These are phyloP conservation scores for Heterobasidion parviporum DNA, from an alignment of 1,284 basidiomycete species.

Conservation along the genomic window DNA sequence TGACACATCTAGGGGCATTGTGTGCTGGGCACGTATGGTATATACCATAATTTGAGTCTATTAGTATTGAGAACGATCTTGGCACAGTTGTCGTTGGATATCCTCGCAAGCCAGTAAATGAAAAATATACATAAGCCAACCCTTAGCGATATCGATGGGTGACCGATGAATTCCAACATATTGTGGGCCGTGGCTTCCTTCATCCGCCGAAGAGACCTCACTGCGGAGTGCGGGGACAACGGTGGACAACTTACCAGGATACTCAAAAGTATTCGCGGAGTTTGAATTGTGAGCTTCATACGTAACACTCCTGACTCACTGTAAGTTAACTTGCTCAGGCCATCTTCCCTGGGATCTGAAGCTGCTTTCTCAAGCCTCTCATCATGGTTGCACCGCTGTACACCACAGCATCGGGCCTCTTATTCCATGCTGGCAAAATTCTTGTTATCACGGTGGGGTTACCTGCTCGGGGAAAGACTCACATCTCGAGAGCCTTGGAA, in stretches of 20 bases:
- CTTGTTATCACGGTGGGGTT: slow-evolving; percentile 88
- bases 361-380: no score
- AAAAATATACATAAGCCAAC: no score
- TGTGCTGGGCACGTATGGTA: neutral
- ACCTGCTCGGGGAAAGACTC: slow-evolving; percentile 93
- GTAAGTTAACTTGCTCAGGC: no score
- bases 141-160: no score
- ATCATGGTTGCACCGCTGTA: slow-evolving; percentile 83
- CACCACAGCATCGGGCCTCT: slow-evolving; percentile 74
- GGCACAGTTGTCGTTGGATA: neutral
- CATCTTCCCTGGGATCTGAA: no score
- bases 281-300: neutral
- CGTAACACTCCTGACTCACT: no score
- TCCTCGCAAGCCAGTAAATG: no score
- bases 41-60: neutral
- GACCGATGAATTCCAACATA: no score
- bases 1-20: neutral
- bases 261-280: neutral
- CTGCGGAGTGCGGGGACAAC: no score
- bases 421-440: slow-evolving; percentile 94
- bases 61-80: neutral
- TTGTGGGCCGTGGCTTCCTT: no score
- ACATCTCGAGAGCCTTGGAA: slow-evolving; percentile 92
- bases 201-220: no score
- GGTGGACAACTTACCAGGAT: no score